Conservation (phyloP, 2,329 filamentous ascomycete species). For the Chaetomiaceae sp. region DNA sequence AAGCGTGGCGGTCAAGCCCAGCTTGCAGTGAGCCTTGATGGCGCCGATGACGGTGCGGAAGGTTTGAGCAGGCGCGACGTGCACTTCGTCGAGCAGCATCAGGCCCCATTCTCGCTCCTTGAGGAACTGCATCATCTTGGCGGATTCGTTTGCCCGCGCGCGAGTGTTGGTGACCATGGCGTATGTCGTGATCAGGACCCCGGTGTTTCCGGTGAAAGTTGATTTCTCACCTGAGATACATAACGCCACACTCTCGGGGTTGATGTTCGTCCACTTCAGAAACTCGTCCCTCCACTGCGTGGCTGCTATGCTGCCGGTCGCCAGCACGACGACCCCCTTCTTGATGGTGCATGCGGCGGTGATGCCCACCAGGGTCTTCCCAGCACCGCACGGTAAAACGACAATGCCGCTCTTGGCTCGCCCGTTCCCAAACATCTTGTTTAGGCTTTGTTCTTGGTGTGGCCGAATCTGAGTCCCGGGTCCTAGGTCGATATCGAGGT, state of each 20-base stretch:
- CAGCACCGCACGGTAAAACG: slow-evolving; percentile 90
- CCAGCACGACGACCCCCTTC: slow-evolving; percentile 90
- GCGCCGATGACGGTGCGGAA: slow-evolving; percentile 89
- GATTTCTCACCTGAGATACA: slow-evolving; percentile 92
- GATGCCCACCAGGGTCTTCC: slow-evolving; percentile 96
- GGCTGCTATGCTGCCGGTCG: slow-evolving; percentile 96
- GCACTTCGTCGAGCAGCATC: slow-evolving; percentile 95
- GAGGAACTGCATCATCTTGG: slow-evolving; percentile 97
- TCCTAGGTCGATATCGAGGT: slow-evolving; percentile 86
- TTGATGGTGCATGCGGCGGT: slow-evolving; percentile 97
- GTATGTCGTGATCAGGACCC: slow-evolving; percentile 96
- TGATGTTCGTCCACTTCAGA: slow-evolving; percentile 94
- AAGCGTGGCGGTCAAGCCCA: slow-evolving; percentile 88
- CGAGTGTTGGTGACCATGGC: slow-evolving; percentile 96
- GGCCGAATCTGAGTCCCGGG: slow-evolving; percentile 84
- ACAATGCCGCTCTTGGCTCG: slow-evolving; percentile 97
- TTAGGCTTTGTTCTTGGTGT: slow-evolving; percentile 95
- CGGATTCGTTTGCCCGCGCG: slow-evolving; percentile 81
- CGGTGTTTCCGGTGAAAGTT: slow-evolving; percentile 78
- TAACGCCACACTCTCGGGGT: slow-evolving; percentile 84
- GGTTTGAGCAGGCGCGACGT: slow-evolving; percentile 94
- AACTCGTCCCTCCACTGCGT: slow-evolving; percentile 97
- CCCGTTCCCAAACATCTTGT: slow-evolving; percentile 99
- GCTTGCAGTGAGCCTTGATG: slow-evolving; percentile 91
- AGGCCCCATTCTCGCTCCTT: slow-evolving; percentile 88